Evolutionary conservation across 2,329 filamentous ascomycete genomes (phyloP).

Genomic region (Alternaria arbusti): DNA sequence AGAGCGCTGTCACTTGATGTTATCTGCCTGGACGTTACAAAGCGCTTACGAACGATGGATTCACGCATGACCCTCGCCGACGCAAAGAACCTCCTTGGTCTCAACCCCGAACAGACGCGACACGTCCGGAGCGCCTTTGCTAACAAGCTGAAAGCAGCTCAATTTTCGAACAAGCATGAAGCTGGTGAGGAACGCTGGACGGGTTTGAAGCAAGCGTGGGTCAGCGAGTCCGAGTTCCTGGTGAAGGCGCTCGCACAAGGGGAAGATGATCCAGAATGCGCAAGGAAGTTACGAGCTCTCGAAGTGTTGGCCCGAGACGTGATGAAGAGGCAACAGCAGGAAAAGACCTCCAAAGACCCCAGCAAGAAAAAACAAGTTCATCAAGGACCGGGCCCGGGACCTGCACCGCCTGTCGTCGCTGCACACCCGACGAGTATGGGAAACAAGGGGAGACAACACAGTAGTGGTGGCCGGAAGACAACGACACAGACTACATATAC

Average conservation of each 20-base stretch:
- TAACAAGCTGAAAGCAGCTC: slow-evolving; percentile 67
- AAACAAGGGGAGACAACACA: slow-evolving; percentile 41
- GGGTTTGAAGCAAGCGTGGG: slow-evolving; percentile 72
- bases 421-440: slow-evolving; percentile 19
- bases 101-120: slow-evolving; percentile 72
- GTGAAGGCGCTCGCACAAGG: slow-evolving; percentile 61
- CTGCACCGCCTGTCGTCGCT: slow-evolving; percentile 40
- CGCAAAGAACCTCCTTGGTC: slow-evolving; percentile 73
- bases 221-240: slow-evolving; percentile 63
- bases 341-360: slow-evolving; percentile 64
- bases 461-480: slow-evolving; percentile 1
- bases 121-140: slow-evolving; percentile 71
- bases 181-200: slow-evolving; percentile 75
- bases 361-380: slow-evolving; percentile 52
- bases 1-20: slow-evolving; percentile 76
- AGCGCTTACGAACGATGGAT: slow-evolving; percentile 72
- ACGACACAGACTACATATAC: slow-evolving; percentile 19
- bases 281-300: slow-evolving; percentile 67
- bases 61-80: slow-evolving; percentile 74
- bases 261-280: slow-evolving; percentile 60
- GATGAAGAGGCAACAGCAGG: slow-evolving; percentile 76
- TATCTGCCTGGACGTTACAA: slow-evolving; percentile 82
- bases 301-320: slow-evolving; percentile 77
- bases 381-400: slow-evolving; percentile 52
- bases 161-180: slow-evolving; percentile 76